Base-by-base conservation (phyloP, 192 early-diverging fungal genomes). In the Chytriomyces confervae region DNA sequence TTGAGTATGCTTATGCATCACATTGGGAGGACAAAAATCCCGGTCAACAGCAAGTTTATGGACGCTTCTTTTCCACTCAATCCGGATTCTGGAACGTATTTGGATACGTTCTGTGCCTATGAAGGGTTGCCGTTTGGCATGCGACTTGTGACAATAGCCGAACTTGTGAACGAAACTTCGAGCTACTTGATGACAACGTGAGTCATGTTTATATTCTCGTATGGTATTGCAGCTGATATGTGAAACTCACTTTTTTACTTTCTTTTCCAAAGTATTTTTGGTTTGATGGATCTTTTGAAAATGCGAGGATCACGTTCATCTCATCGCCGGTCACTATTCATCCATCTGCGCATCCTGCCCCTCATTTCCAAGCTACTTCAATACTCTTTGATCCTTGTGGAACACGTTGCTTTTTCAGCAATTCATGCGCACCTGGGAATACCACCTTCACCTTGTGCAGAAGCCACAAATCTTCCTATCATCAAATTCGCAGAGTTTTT, bases 401-500 rank as follows among this genome's bases (percentile, higher is more conserved):
- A 61, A 36, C 46, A 62, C 24, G 60, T n/a, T 9, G 36, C 60
- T 5, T 71, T 11, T 50, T 7, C 7, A 27, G 9, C 1, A 7
- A 7, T 50, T 50, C 51, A 57, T 10, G 53, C 7, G 0, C 0
- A 27, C 36, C 9, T 10, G 23, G 36, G 7, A 24, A 9, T 13
- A 8, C 13, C 27, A 44, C 51, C 51, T 57, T 44, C 7, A 13
- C 8, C 29, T 62, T 16, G 27, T 27, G 46, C 10, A 2, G 20
- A 10, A 27, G n/a, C 7, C 20, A 8, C 9, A 13, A 20, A 18
- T 7, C 61, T 73, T 7, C 72, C 72, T 1, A 36, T 73, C 45
- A 53, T 36, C 7, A 73, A 73, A 63, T 20, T 73, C 9, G 45
- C 43, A n/a, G 72, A 73, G 50, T 11, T 44, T 62, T 5, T 73